A percentile compares a stretch with the other conserved stretches of the same genome.
phyloP scores from a whole-genome alignment of 371 early-diverging fungal species.

The Rhizopus arrhizus region DNA sequence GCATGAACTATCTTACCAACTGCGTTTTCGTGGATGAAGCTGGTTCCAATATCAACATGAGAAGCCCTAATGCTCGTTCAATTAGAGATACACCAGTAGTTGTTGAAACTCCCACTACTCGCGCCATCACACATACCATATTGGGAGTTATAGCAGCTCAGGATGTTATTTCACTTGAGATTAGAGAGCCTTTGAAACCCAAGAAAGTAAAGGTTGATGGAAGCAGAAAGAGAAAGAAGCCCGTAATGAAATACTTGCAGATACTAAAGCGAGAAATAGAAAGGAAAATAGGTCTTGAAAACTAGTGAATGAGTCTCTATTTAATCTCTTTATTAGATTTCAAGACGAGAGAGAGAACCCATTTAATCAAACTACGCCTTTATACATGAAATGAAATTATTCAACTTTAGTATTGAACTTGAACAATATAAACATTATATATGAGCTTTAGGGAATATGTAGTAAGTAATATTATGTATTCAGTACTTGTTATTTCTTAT shows the following conservation, averaged over 20 bases:
- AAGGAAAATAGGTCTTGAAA: too few relatives aligned
- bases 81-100: slow-evolving; percentile 16
- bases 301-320: too few relatives aligned
- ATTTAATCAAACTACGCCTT: too few relatives aligned
- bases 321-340: too few relatives aligned
- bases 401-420: too few relatives aligned
- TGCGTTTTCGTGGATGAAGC: slow-evolving; percentile 26
- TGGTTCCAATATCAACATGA: slow-evolving; percentile 19
- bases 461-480: too few relatives aligned
- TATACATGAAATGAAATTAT: too few relatives aligned
- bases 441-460: too few relatives aligned
- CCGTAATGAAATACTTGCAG: slow-evolving; percentile 2
- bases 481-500: too few relatives aligned
- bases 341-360: too few relatives aligned
- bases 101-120: slow-evolving; percentile 13
- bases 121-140: slow-evolving; percentile 14
- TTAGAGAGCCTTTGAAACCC: slow-evolving; percentile 12
- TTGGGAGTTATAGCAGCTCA: slow-evolving; percentile 14
- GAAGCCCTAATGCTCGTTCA: slow-evolving; percentile 17
- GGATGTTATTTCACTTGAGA: slow-evolving; percentile 9
- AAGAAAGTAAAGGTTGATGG: slow-evolving; percentile 14
- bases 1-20: slow-evolving; percentile 23
- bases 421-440: too few relatives aligned
- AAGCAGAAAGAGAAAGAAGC: slow-evolving; percentile 9
- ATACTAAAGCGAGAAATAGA: too few relatives aligned